Conservation (phyloP, 2,329 filamentous ascomycete genomes). For the Exophiala bonariae region DNA sequence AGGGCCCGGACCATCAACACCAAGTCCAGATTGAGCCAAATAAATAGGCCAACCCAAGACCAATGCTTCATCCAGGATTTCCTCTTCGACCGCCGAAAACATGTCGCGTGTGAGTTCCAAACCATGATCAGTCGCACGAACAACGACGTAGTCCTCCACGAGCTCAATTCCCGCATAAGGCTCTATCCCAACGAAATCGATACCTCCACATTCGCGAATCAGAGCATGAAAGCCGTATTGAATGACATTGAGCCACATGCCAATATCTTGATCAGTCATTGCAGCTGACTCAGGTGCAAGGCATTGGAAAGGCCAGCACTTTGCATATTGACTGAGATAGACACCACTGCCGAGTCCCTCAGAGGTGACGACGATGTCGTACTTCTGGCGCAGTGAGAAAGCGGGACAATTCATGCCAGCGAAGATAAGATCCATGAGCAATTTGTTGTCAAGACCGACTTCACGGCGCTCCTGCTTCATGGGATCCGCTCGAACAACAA, state of each 20-base stretch:
- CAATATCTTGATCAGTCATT: conserved; percentile 21
- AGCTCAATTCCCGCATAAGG: conserved; percentile 13
- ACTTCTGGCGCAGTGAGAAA: conserved; percentile 44
- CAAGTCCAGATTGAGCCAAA: conserved; percentile 4
- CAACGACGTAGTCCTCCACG: conserved; percentile 14
- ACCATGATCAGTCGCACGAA: conserved; percentile 16
- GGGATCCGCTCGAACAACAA: conserved; percentile 60
- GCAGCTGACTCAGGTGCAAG: conserved; percentile 13
- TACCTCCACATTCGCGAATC: conserved; percentile 8
- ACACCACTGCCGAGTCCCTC: conserved; percentile 9
- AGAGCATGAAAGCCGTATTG: conserved; percentile 15
- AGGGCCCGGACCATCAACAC: background rate
- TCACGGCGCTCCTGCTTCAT: conserved; percentile 20
- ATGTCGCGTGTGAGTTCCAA: conserved; percentile 9
- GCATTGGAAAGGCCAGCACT: conserved; percentile 26
- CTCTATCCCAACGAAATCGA: conserved; percentile 9
- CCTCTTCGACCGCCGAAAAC: conserved; percentile 15
- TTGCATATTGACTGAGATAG: conserved; percentile 15
- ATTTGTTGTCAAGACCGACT: conserved; percentile 40
- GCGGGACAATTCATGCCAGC: conserved; percentile 43
- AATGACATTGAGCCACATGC: conserved; percentile 26
- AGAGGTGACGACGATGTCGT: conserved; percentile 14
- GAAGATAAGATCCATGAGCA: conserved; percentile 40
- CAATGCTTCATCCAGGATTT: conserved; percentile 15
- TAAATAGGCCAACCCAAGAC: conserved; percentile 17